Base-by-base conservation (phyloP, 495 filamentous ascomycete species). In the Zalerion maritima region DNA sequence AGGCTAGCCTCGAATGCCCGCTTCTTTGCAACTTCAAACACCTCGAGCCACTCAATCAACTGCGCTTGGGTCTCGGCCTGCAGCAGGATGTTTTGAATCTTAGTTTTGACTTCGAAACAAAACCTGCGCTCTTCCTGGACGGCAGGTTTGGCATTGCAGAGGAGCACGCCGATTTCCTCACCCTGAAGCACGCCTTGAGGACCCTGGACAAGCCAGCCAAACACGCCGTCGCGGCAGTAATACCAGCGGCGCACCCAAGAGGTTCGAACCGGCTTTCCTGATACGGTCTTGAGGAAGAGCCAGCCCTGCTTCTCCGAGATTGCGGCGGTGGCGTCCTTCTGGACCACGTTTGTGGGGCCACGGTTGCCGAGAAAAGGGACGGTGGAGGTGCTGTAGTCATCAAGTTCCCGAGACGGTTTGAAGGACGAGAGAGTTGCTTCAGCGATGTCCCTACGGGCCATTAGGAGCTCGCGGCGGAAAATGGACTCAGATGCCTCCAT, bases 81-180 rank as follows among this genome's bases (percentile, higher is more conserved):
- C 16, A 97, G 60, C 32, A 94, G 55, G 23, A 94, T 74, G 26
- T 73, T 85, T 42, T 76, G 80, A 43, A 87, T 91, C 49, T 94
- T 97, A 9, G 89, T 97, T 62, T 94, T 97, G 41, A 97, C 84
- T 54, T 96, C 91, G 45, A 96, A 97, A 47, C 91, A 94, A 50
- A 94, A 96, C 17, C 91, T 67, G 20, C 89, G 71, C 40, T 97
- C 89, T 48, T 97, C 89, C 41, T 84, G 76, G 22, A 86, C 78
- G 3, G 86, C 87, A 6, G 83, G 81, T 35, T 86, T 78, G 29
- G 87, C 77, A 44, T 78, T 91, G 46, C 89, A 97, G 18, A 97
- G 74, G 16, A 97, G 54, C 6, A 97, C 89, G 13, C 89, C 89
- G 37, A 93, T 92, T 52, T 87, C 81, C 40, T 97, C 91, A 27